Evolutionary conservation across 2,329 filamentous ascomycete species (phyloP), one percentile per base, ranked within the genome.

Genomic region (Ceratocystis eucalypticola): DNA sequence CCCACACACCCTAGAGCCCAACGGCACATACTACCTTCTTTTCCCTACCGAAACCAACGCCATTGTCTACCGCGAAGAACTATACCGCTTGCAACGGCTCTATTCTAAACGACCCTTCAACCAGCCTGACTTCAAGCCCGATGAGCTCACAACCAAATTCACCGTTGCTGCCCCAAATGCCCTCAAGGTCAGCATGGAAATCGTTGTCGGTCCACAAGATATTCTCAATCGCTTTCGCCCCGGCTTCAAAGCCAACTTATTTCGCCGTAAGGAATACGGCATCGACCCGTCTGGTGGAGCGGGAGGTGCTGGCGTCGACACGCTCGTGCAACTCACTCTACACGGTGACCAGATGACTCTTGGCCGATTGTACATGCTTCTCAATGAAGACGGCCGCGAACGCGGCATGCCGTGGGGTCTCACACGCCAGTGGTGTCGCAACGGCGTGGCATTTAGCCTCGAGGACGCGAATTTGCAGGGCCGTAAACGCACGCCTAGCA

Each of bases 21-120:
- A 82, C 1, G 85, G 84, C 67, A 80, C 80, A 71, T 92, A 91
- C 76, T 86, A 83, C 74, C 76, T 93, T 66, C 78, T 89, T 65
- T 93, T 92, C 77, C 78, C 81, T 68, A 81, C 78, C 25, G 72
- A 76, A 20, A 75, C 78, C n/a, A 82, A 84, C 12, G 88, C 88
- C 0, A 73, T 77, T 6, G 78, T 82, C 50, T 92, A 89, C 74
- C 80, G 82, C 65, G 71, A 72, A 66, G 73, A 73, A 64, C 68
- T 77, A 66, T 68, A 72, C 22, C 75, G 74, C 48, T 71, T 77
- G 15, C 72, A 76, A 62, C 69, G 70, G 25, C 72, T 76, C 61
- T 69, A 72, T 63, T 72, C 71, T 37, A 30, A 37, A 7, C 76
- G 80, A 5, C 75, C 88, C 17, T 81, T 83, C 69, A 10, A 70